Base-by-base conservation (phyloP, 495 filamentous ascomycete genomes). In the Chlorociboria aeruginascens region DNA sequence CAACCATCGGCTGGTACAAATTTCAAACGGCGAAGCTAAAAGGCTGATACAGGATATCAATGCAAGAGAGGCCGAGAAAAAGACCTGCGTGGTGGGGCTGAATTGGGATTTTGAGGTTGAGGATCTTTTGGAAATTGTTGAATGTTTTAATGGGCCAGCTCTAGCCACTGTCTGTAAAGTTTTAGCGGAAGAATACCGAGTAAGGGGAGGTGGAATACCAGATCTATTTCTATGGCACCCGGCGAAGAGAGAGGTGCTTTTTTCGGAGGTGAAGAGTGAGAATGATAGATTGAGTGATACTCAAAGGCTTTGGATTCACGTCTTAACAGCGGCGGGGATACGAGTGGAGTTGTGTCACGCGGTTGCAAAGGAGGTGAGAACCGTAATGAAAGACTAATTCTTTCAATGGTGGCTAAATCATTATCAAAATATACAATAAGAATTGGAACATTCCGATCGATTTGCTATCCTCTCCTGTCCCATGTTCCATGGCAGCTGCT, bases 281-380 rank as follows among this genome's bases (percentile, higher is more conserved):
- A 96, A 95, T 69, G 92, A 98, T 71, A 78, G 88, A 31, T 69
- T 98, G 59, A 95, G 90, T 65, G 92, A 98, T 72, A 93, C 89
- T 32, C 92, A 98, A 66, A 73, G 92, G 53, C 69, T 98, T 34
- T 98, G 92, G 92, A 95, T 96, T 56, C 85, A 96, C 71, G 87
- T 96, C 2, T 67, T 98, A 41, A 79, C 77, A 4, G 80, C 81
- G 2, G 88, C 89, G 3, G 89, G 90, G 1, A 73, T 98, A 10
- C 73, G 68, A 54, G 89, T 97, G 28, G 88, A 95, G 63, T 63
- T 97, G 46, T 95, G 89, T 65, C 81, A 89, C 69, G 89, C 86
- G 7, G 76, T 88, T 61, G 86, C 89, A 34, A 82, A 68, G 62
- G 82, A 94, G 62, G 56, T 59, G 2, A 53, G 37, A 25, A 25